phyloP scores from a whole-genome alignment of 768 basidiomycete genomes.

The Tulasnella sp. region DNA sequence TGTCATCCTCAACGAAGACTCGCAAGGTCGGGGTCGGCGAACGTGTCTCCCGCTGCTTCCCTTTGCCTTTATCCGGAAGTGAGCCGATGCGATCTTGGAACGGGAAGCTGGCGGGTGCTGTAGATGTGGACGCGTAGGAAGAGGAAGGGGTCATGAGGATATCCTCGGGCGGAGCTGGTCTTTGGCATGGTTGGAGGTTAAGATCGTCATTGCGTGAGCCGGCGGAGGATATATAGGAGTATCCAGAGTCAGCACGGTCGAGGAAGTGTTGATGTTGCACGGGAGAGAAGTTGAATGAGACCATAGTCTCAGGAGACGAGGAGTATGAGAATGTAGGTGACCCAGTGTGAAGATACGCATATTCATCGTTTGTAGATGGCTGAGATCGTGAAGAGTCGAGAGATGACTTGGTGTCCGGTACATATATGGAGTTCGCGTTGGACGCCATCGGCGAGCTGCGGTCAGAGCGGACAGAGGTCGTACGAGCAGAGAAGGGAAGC shows the following conservation, averaged over 20 bases:
- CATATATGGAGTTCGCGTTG: too few species aligned
- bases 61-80: conserved; percentile 2
- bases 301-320: conserved; percentile 4
- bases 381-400: too few species aligned
- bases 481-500: too few species aligned
- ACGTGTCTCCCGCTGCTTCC: background rate
- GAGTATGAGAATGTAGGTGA: background rate
- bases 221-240: background rate
- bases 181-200: background rate
- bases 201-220: background rate
- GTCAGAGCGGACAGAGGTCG: too few species aligned
- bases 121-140: conserved; percentile 10
- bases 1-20: background rate
- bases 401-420: too few species aligned
- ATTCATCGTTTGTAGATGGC: too few species aligned
- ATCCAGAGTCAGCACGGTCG: background rate
- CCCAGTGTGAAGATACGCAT: background rate
- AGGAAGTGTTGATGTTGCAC: background rate
- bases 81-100: background rate
- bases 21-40: background rate
- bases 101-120: conserved; percentile 1
- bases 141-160: background rate
- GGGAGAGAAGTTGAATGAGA: conserved; percentile 15
- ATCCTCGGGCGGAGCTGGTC: background rate
- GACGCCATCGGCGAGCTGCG: too few species aligned